phyloP scores from a whole-genome alignment of 1,284 basidiomycete genomes.

The Pyrrhoderma lamaoense region DNA sequence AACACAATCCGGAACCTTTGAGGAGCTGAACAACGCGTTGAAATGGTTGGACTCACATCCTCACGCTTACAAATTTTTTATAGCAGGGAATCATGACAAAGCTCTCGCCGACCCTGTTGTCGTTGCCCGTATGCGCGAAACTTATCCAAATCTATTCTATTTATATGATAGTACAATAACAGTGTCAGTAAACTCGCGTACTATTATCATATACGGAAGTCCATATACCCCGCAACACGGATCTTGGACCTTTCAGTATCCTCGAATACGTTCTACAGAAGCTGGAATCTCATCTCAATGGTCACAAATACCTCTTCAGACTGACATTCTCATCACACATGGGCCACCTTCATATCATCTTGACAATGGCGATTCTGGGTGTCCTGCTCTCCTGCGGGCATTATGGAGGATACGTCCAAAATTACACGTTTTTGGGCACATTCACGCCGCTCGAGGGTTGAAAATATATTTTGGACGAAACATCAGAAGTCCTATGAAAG shows the following conservation, averaged over 20 bases:
- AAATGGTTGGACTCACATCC: conserved; percentile 27
- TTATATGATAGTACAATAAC: conserved; percentile 26
- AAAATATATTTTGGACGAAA: conserved; percentile 27
- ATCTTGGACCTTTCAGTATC: conserved; percentile 32
- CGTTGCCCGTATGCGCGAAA: conserved; percentile 7
- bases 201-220: conserved; percentile 29
- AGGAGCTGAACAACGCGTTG: conserved; percentile 15
- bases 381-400: conserved; percentile 27
- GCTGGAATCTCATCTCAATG: conserved; percentile 19
- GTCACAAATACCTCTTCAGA: conserved; percentile 25
- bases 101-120: conserved; percentile 19
- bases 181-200: conserved; percentile 25
- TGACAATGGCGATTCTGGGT: conserved; percentile 27
- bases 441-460: conserved; percentile 33
- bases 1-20: conserved; percentile 16
- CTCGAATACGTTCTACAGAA: conserved; percentile 19
- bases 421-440: conserved; percentile 37
- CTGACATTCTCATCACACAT: conserved; percentile 37
- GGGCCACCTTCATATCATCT: conserved; percentile 33
- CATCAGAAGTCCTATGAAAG: conserved; percentile 24
- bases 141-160: conserved; percentile 24
- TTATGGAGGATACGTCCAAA: conserved; percentile 30
- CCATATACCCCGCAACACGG: conserved; percentile 32
- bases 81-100: conserved; percentile 36
- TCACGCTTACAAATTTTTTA: conserved; percentile 33